These are phyloP conservation scores for Hymenoscyphus salicellus DNA, from an alignment of 2,329 filamentous ascomycete genomes.

Conservation along the genomic window DNA sequence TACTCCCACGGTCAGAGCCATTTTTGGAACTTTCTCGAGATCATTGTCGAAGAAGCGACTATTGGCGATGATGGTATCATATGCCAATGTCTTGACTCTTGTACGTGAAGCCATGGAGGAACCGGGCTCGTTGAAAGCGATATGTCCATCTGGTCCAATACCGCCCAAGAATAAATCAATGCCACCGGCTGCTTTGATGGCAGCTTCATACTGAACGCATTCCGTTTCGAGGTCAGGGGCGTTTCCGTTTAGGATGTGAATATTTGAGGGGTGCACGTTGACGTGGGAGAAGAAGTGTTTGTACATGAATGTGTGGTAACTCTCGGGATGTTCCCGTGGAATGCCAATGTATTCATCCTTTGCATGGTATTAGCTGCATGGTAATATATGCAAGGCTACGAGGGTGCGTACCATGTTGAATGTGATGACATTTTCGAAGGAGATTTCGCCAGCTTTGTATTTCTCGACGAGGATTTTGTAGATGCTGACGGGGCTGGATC, in stretches of 20 bases:
- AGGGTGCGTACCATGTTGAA: conserved; percentile 75
- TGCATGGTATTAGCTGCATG: conserved; percentile 9
- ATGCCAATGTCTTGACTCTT: conserved; percentile 80
- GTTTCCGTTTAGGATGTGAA: conserved; percentile 82
- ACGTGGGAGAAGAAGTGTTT: conserved; percentile 85
- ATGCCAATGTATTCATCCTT: conserved; percentile 85
- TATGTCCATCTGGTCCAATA: conserved; percentile 82
- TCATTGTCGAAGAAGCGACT: conserved; percentile 80
- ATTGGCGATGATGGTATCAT: conserved; percentile 83
- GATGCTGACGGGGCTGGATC: conserved; percentile 74
- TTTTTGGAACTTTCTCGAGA: conserved; percentile 69
- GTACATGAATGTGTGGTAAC: conserved; percentile 92
- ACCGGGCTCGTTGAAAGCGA: conserved; percentile 87
- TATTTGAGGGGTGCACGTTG: conserved; percentile 76
- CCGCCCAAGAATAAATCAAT: conserved; percentile 85
- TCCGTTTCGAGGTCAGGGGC: conserved; percentile 71
- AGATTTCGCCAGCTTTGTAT: conserved; percentile 69
- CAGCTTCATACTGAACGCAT: conserved; percentile 74
- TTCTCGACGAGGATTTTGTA: conserved; percentile 72
- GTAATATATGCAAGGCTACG: conserved; percentile 8
- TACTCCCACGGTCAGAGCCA: conserved; percentile 81
- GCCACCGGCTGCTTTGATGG: conserved; percentile 70
- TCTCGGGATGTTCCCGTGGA: conserved; percentile 77
- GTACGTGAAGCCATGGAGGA: conserved; percentile 75
- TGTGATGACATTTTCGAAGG: conserved; percentile 83